Evolutionary conservation across 2,329 filamentous ascomycete species (phyloP), one percentile per base, ranked within the genome.

Genomic region (Colletotrichum abscissum): DNA sequence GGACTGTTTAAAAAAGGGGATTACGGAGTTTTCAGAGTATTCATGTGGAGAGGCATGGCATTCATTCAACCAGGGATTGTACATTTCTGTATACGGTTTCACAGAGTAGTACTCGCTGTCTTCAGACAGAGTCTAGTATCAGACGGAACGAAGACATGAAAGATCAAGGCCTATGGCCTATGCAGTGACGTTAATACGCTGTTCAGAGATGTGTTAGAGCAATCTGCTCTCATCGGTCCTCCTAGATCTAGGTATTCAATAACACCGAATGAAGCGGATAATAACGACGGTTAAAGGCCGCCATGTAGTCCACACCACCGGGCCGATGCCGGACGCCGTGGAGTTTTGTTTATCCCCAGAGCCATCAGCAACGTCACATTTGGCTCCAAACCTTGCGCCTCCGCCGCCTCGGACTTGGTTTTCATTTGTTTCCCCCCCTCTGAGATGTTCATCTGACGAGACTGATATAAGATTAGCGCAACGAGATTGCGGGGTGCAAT

Each of bases 1-100:
- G 62, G 16, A 60, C 66, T n/a, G 35, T 52, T 11, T 73, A 42
- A 58, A 33, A 26, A 1, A 9, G 60, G 42, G 52, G 38, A 12
- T 30, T 6, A 57, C 33, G 67, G 67, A 66, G 67, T 70, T 56
- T 60, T 56, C 14, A 22, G 38, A 42, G 16, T 49, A 0, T 49
- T 22, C 42, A 9, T 11, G 42, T 16, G 30, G 33, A 26, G 58
- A 63, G 42, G 59, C 26, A 73, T 38, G 59, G 66, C 66, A 60
- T 69, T 54, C 54, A 73, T 46, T 46, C 26, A 64, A 24, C 58
- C 57, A 4, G 33, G 59, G 59, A 55, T 33, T 73, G 70, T 73
- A 55, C 33, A 49, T 49, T 65, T 58, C 30, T 72, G 56, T 68
- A 72, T 63, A 16, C 56, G 57, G 49, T 56, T 42, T 38, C 42